Conservation (phyloP, 1,284 basidiomycete species). For the Sporisorium graminicola region DNA sequence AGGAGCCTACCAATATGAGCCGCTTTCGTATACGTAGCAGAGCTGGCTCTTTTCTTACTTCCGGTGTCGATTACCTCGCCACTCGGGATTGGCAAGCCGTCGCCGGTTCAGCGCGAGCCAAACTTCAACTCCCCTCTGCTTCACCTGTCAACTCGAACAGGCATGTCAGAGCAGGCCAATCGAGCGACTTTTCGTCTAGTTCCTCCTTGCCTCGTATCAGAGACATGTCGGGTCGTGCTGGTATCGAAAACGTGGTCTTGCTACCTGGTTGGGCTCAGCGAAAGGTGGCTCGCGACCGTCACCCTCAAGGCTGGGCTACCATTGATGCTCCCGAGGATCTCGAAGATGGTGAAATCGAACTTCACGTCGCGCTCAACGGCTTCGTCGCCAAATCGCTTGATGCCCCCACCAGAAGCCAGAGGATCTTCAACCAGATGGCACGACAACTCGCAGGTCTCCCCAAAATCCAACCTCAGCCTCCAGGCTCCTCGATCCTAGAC, state of each 20-base stretch:
- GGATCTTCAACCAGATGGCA: conserved; percentile 57
- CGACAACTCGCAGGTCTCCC: conserved; percentile 50
- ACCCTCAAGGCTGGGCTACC: conserved; percentile 47
- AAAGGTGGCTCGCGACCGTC: conserved; percentile 47
- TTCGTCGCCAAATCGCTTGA: conserved; percentile 37
- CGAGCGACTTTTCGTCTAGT: conserved; percentile 21
- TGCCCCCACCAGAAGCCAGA: conserved; percentile 41
- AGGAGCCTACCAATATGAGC: conserved; percentile 39
- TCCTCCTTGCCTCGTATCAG: conserved; percentile 18
- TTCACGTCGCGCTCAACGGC: conserved; percentile 42
- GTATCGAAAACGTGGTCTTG: conserved; percentile 35
- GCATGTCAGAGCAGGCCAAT: conserved; percentile 1
- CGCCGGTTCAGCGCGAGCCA: conserved; percentile 30
- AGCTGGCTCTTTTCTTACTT: conserved; percentile 34
- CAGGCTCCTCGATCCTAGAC: conserved; percentile 20
- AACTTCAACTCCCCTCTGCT: conserved; percentile 22
- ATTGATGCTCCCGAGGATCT: conserved; percentile 47
- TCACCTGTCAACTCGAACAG: background rate
- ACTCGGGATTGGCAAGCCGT: conserved; percentile 43
- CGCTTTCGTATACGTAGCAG: conserved; percentile 41
- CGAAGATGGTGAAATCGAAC: conserved; percentile 53
- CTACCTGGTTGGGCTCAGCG: conserved; percentile 52
- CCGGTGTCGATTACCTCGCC: conserved; percentile 42
- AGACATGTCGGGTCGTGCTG: conserved; percentile 32
- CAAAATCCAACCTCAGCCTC: conserved; percentile 23